Percentiles rank a stretch among this genome's conserved stretches.
These are phyloP conservation scores for Dissoconium aciculare DNA, from an alignment of 2,329 filamentous ascomycete species.

Conservation along the genomic window DNA sequence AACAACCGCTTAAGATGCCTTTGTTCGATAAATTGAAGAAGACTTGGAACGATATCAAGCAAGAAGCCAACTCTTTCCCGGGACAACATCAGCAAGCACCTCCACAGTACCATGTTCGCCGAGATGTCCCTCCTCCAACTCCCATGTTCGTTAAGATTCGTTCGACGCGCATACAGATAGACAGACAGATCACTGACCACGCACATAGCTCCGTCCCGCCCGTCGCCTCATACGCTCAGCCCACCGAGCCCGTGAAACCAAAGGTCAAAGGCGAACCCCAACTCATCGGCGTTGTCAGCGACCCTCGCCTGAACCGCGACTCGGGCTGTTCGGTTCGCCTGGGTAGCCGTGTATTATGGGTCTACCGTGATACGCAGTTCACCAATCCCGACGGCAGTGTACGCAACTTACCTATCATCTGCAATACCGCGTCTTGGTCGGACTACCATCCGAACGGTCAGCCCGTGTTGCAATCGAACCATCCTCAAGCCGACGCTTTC, in stretches of 20 bases:
- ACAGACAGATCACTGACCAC: no score
- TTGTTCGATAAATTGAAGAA: not conserved
- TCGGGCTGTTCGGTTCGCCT: conserved; percentile 9
- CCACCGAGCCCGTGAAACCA: conserved; percentile 6
- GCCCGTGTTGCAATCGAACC: conserved; percentile 6
- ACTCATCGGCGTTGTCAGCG: conserved; percentile 8
- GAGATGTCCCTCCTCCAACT: no score
- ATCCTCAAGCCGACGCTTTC: conserved; percentile 2
- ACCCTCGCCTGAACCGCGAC: conserved; percentile 9
- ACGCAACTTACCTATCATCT: conserved; percentile 10
- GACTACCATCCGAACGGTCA: conserved; percentile 7
- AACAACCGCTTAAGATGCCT: no score
- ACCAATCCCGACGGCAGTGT: conserved; percentile 8
- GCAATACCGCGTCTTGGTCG: conserved; percentile 11
- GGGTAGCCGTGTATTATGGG: conserved; percentile 10
- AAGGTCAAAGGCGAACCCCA: conserved; percentile 8
- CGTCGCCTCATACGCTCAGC: no score
- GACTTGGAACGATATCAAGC: not conserved
- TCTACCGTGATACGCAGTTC: conserved; percentile 10
- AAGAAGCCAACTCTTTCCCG: not conserved
- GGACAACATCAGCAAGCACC: not conserved
- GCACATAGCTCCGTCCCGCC: no score
- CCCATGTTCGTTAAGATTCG: no score
- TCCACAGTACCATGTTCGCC: not conserved
- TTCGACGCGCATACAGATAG: no score